Evolutionary conservation across 2,329 filamentous ascomycete species (phyloP), one percentile per base, ranked within the genome.

Genomic region (Fusarium mangiferae): DNA sequence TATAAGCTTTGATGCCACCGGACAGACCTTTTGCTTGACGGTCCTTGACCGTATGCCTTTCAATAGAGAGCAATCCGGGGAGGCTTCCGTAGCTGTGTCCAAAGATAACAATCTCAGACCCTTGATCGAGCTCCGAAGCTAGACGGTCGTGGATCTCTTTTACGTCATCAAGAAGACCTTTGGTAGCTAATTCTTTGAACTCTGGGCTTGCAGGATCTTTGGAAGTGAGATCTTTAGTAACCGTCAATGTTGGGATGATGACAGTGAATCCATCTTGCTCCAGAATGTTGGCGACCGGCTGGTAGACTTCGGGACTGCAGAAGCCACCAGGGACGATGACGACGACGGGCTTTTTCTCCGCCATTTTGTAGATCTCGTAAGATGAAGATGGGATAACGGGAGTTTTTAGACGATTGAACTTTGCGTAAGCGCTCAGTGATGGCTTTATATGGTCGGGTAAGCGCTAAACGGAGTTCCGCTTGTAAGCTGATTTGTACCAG

Each of bases 81-180:
- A 66, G 60, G 24, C 63, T 66, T 33, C 63, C 63, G 3, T 66
- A 66, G 8, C 63, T 66, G 4, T 66, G 63, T 1, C 49, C 60
- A 10, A 66, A 65, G 2, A 66, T 20, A 3, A 66, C 49, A 3
- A 66, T 22, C 17, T 66, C 42, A 3, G 42, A 48, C 4, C 42
- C 60, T 11, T 44, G 36, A 0, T 49, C 49, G 9, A 66, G 11
- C 8, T 38, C 49, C 0, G 49, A n/a, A 2, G 49, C 30, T 0
- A 66, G 8, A 7, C 22, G 35, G 6, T 13, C 6, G 7, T 49
- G 49, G 1, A 66, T 66, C 3, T 57, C 42, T 1, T 28, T 22
- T 0, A 66, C 63, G 1, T 66, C 63, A 14, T 66, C 60, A 0
- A 41, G 26, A 4, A 65, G 14, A 6, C 42, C 42, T 3, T 38